phyloP scores from a whole-genome alignment of 495 filamentous ascomycete genomes.

The Hypoxylon lienhwacheense region DNA sequence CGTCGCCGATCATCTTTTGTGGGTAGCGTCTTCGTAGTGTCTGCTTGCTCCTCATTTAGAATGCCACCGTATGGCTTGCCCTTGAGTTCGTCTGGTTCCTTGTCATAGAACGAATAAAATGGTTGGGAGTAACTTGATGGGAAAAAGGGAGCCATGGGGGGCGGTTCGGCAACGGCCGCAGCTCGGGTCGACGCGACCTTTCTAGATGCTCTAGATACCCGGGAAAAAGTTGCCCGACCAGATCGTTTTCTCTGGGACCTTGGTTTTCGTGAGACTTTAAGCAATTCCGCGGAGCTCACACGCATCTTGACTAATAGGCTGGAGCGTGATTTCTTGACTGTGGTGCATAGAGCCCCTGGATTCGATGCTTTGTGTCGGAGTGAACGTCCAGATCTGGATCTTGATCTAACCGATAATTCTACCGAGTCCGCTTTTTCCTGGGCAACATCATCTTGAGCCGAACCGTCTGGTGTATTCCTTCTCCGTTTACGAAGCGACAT shows the following conservation, averaged over 20 bases:
- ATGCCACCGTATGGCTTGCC: conserved; percentile 96
- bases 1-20: conserved; percentile 73
- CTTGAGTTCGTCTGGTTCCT: conserved; percentile 84
- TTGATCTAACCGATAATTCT: conserved; percentile 36
- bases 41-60: conserved; percentile 82
- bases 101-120: conserved; percentile 83
- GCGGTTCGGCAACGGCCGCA: conserved; percentile 39
- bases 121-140: conserved; percentile 60
- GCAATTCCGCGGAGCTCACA: conserved; percentile 60
- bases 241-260: conserved; percentile 54
- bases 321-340: conserved; percentile 45
- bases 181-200: conserved; percentile 35
- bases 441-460: conserved; percentile 33
- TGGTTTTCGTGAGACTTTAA: conserved; percentile 57
- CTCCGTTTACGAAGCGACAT: conserved; percentile 50
- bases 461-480: conserved; percentile 45
- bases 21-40: conserved; percentile 86
- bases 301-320: conserved; percentile 54
- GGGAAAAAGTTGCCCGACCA: conserved; percentile 30
- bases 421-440: conserved; percentile 28
- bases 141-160: conserved; percentile 54
- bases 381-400: conserved; percentile 46
- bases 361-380: conserved; percentile 44
- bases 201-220: conserved; percentile 42
- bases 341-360: conserved; percentile 20